A percentile compares a stretch with the other conserved stretches of the same genome.
phyloP scores from a whole-genome alignment of 2,329 filamentous ascomycete genomes.

The Blastomyces gilchristii region DNA sequence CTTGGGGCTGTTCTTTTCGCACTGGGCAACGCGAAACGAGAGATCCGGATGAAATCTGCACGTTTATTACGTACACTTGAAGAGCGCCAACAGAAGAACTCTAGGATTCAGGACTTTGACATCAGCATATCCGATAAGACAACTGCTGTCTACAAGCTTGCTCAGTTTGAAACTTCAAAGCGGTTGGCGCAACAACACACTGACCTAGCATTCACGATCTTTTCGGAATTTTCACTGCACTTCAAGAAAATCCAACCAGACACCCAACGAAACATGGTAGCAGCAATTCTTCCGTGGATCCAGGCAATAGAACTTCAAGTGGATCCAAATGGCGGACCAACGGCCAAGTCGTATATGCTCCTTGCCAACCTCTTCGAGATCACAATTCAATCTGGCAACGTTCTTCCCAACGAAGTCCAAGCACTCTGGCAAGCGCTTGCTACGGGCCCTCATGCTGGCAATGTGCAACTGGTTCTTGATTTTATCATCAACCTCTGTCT shows the following conservation, averaged over 20 bases:
- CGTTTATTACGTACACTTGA: slow-evolving; percentile 72
- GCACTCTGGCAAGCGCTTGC: slow-evolving; percentile 94
- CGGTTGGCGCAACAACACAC: slow-evolving; percentile 78
- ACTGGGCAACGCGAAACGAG: slow-evolving; percentile 80
- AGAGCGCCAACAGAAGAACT: slow-evolving; percentile 70
- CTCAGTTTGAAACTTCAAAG: slow-evolving; percentile 93
- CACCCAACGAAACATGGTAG: slow-evolving; percentile 86
- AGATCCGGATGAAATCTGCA: slow-evolving; percentile 80
- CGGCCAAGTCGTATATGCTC: slow-evolving; percentile 84
- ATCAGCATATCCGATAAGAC: slow-evolving; percentile 98
- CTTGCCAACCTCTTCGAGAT: slow-evolving; percentile 92
- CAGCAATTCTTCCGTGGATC: slow-evolving; percentile 90
- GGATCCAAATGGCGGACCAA: slow-evolving; percentile 83
- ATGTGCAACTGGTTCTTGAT: slow-evolving; percentile 86
- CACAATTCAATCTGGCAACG: slow-evolving; percentile 80
- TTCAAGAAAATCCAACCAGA: slow-evolving; percentile 79
- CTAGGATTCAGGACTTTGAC: slow-evolving; percentile 91
- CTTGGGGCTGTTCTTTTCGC: slow-evolving; percentile 83
- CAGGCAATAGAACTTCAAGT: slow-evolving; percentile 87
- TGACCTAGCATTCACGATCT: slow-evolving; percentile 83
- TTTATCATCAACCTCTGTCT: slow-evolving; percentile 93
- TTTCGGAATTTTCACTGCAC: slow-evolving; percentile 88
- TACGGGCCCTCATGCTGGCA: slow-evolving; percentile 82
- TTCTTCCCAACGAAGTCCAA: slow-evolving; percentile 91
- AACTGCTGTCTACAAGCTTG: slow-evolving; percentile 92